Evolutionary conservation across 2,329 filamentous ascomycete genomes (phyloP).

Genomic region (Aureobasidium mangrovei): DNA sequence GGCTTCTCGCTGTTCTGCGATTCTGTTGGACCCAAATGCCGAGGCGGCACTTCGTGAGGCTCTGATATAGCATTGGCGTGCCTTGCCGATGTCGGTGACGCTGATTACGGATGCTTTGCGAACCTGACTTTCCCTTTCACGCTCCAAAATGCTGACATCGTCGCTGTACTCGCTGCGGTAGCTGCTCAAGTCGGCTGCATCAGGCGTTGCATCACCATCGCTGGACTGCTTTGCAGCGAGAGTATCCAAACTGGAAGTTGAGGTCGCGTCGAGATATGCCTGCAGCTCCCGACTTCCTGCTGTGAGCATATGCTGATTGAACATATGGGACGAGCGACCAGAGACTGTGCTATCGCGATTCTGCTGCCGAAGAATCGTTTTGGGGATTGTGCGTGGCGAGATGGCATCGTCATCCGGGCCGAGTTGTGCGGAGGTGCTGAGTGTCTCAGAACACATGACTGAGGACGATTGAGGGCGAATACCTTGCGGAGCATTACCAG

Average conservation of each 20-base stretch:
- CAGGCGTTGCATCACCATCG: neutral
- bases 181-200: neutral
- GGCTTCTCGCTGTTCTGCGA: too few species aligned
- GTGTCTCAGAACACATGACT: neutral
- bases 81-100: neutral
- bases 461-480: neutral
- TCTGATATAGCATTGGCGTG: neutral
- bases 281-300: constrained; percentile 4
- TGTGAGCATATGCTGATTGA: constrained; percentile 6
- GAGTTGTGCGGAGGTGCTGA: neutral
- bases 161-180: neutral
- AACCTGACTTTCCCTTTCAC: neutral
- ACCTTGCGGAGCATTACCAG: neutral
- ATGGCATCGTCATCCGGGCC: neutral
- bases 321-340: constrained; percentile 2
- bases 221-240: neutral
- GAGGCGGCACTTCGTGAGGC: neutral
- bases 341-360: neutral
- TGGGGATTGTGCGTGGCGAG: neutral
- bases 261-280: neutral
- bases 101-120: neutral
- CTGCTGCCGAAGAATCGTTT: neutral
- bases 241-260: constrained; percentile 1
- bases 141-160: neutral
- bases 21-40: too few species aligned